These are phyloP conservation scores for Paracamarosporium sp. DNA, from an alignment of 2,329 filamentous ascomycete species.

Conservation along the genomic window DNA sequence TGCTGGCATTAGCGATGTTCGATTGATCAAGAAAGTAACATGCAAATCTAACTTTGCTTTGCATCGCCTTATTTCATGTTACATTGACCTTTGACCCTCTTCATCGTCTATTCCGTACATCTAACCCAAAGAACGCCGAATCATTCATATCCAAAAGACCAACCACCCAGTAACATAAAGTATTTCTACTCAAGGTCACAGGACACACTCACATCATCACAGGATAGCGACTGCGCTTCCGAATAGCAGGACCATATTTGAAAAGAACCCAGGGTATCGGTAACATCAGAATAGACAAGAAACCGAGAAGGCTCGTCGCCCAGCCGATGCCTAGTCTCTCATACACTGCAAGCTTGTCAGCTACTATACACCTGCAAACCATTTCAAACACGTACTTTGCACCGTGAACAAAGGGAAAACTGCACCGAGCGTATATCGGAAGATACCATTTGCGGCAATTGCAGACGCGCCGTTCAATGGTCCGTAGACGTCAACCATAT, in stretches of 20 bases:
- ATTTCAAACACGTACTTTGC: conserved; percentile 35
- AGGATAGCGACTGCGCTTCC: conserved; percentile 32
- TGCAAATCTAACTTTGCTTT: not conserved
- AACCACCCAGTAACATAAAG: too few relatives aligned
- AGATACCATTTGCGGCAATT: conserved; percentile 47
- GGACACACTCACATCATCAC: conserved; percentile 5
- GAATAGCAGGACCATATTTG: conserved; percentile 31
- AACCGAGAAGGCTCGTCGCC: conserved; percentile 49
- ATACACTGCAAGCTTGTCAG: conserved; percentile 31
- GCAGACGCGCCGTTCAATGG: conserved; percentile 42
- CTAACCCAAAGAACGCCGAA: too few relatives aligned
- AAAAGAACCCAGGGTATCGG: conserved; percentile 38
- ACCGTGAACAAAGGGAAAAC: conserved; percentile 47
- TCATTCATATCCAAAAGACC: not conserved
- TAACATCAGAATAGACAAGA: conserved; percentile 44
- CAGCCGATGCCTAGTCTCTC: conserved; percentile 44
- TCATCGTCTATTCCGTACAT: too few relatives aligned
- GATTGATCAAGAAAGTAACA: not conserved
- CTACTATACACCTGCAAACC: not conserved
- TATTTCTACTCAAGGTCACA: not conserved
- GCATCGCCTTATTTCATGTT: too few relatives aligned
- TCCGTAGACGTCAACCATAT: conserved; percentile 42
- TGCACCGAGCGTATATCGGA: conserved; percentile 45
- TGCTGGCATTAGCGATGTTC: not conserved
- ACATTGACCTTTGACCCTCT: too few relatives aligned